Evolutionary conservation across 192 early-diverging fungal genomes (phyloP).

Genomic region (Obelidium mucronatum): DNA sequence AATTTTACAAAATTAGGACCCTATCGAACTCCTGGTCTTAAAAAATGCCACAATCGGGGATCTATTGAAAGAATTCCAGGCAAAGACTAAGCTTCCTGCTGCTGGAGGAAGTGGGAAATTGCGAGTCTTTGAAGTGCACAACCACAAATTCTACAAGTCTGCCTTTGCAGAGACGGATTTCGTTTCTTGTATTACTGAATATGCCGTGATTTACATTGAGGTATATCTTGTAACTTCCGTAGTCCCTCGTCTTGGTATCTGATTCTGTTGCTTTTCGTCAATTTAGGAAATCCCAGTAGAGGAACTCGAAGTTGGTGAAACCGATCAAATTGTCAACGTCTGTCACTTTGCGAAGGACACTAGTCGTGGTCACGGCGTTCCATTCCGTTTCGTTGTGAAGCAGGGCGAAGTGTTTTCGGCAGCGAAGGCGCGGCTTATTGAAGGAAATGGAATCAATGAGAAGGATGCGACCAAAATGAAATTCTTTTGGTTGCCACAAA

Average conservation of each 20-base stretch:
- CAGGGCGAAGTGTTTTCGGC: slow-evolving; percentile 73
- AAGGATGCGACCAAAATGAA: slow-evolving; percentile 83
- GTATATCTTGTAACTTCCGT: neutral
- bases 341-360: slow-evolving; percentile 82
- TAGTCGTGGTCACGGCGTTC: slow-evolving; percentile 75
- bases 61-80: slow-evolving; percentile 40
- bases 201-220: slow-evolving; percentile 64
- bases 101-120: slow-evolving; percentile 42
- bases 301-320: slow-evolving; percentile 19
- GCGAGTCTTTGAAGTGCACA: slow-evolving; percentile 62
- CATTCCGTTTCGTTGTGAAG: slow-evolving; percentile 78
- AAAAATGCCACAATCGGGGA: slow-evolving; percentile 57
- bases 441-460: slow-evolving; percentile 76
- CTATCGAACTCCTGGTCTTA: slow-evolving; percentile 72
- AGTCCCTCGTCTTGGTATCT: neutral
- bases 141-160: slow-evolving; percentile 48
- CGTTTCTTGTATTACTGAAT: slow-evolving; percentile 53
- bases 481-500: slow-evolving; percentile 40
- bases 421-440: slow-evolving; percentile 77
- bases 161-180: slow-evolving; percentile 54
- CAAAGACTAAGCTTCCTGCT: slow-evolving; percentile 10
- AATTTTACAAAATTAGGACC: slow-evolving; percentile 69
- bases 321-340: slow-evolving; percentile 61
- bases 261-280: neutral
- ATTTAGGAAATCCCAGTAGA: slow-evolving; percentile 28